phyloP scores from a whole-genome alignment of 345 rosid genomes.

The Microcos paniculata region DNA sequence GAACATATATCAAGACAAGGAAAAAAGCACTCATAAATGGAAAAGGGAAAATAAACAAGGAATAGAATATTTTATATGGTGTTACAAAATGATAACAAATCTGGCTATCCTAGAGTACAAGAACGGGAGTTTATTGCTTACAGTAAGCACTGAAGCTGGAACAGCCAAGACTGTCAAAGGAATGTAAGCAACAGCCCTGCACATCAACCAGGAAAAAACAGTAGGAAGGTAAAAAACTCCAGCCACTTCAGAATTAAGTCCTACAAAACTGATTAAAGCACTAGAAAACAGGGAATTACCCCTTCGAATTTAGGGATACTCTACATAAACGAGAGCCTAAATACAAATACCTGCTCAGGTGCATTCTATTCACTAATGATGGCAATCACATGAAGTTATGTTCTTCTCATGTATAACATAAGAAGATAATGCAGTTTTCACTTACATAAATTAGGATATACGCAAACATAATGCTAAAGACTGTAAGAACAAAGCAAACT shows the following conservation, averaged over 20 bases:
- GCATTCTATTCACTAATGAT: not conserved
- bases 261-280: not conserved
- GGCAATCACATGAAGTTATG: not conserved
- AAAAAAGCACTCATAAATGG: not conserved
- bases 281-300: not conserved
- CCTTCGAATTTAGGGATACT: not conserved
- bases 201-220: constrained; percentile 16
- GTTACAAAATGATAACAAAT: not conserved
- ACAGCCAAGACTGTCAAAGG: constrained; percentile 97
- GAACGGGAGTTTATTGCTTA: constrained; percentile 35
- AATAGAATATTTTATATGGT: not conserved
- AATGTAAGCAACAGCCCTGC: constrained; percentile 92
- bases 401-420: not conserved
- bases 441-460: not conserved
- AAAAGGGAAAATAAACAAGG: not conserved
- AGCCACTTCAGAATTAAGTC: constrained; percentile 3
- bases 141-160: constrained; percentile 97
- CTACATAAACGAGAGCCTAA: not conserved
- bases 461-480: not conserved
- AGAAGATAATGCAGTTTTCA: not conserved
- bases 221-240: not conserved
- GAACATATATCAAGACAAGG: not conserved
- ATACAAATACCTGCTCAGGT: not conserved
- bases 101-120: constrained; percentile 5
- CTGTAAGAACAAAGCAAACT: not conserved